Base-by-base conservation (phyloP, 2,329 filamentous ascomycete species). In the Cercospora janseana region DNA sequence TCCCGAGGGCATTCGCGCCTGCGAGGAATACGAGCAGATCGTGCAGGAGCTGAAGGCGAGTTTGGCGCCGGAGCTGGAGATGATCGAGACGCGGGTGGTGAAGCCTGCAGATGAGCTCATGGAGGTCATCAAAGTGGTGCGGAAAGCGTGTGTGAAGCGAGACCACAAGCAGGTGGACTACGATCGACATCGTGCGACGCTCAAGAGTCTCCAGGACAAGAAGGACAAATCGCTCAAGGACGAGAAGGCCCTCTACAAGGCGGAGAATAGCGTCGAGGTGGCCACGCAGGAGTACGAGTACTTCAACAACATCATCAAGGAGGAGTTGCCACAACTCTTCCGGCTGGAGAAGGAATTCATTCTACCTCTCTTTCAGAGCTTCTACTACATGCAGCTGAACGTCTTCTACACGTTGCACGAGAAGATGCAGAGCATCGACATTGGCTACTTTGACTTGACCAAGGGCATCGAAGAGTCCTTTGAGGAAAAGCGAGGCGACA, bases 371-470 rank as follows among this genome's bases (percentile, higher is more conserved):
- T 98, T 98, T 78, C 93, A 97, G 70, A 95, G 88, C 7, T 98
- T 98, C 75, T 98, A 98, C 74, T 98, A 97, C 77, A 98, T 98
- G 93, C 93, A 98, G 72, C 81, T 98, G 59, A 98, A 98, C 71
- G 88, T 98, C 59, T 98, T 97, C 71, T 98, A 98, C 72, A 98
- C 93, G 1, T 78, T 98, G 46, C 93, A 98, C 69, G 92, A 97
- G 72, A 89, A 86, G 72, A 98, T 98, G 93, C 93, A 98, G 74
- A 83, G 80, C 60, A 90, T 94, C 69, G 91, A 97, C 66, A 98
- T 98, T 66, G 90, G 90, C 55, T 98, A 98, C 73, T 98, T 98
- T 70, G 88, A 98, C 69, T 79, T 98, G 44, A 88, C 87, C 1
- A 79, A 88, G 24, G 91, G 95, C 64, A 86, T 98, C 34, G 89